Evolutionary conservation across 202 grass and related monocot species (phyloP), one percentile per base, ranked within the genome.

Genomic region (Eragrostis tef): DNA sequence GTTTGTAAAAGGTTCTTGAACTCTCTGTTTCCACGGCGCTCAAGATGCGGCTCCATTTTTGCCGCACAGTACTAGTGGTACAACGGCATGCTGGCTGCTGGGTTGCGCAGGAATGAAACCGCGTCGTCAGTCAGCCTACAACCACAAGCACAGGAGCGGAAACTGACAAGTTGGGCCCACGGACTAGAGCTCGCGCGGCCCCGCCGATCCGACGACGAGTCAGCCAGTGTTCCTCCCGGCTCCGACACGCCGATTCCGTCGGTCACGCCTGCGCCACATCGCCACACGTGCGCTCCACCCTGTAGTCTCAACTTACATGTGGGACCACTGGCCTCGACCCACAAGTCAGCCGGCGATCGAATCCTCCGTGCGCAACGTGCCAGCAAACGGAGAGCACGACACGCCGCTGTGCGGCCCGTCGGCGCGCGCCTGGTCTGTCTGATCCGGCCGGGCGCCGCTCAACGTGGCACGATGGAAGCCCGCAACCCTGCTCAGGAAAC

Each of bases 291-390:
- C 72, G 44, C 25, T 11, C n/a, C 57, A 0, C 13, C 0, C 7
- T 25, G 6, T 1, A 51, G 45, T 0, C 14, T 36, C 54, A 19
- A 19, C 79, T 82, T 50, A 54, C 54, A 49, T 0, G 0, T 3
- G 49, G 47, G 0, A 8, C 64, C 64, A 1, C 0, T 0, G 0
- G 0, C 0, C 0, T 0, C 0, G 14, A 4, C 49, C 77, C 61
- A 67, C 50, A 39, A 49, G 70, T 41, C 77, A 86, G 69, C 43
- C 0, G 6, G 0, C 0, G 1, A 63, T n/a, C 2, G 42, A 1
- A 12, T 36, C 57, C 1, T 0, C 44, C 42, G 0, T 3, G 56
- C 19, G 19, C 16, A 5, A 73, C 69, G 44, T 63, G 46, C 45
- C 20, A 74, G 46, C 6, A 12, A 51, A 14, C 25, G 11, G 11